Evolutionary conservation across 2,329 filamentous ascomycete genomes (phyloP).

Genomic region (Ophiosphaerella herpotricha): DNA sequence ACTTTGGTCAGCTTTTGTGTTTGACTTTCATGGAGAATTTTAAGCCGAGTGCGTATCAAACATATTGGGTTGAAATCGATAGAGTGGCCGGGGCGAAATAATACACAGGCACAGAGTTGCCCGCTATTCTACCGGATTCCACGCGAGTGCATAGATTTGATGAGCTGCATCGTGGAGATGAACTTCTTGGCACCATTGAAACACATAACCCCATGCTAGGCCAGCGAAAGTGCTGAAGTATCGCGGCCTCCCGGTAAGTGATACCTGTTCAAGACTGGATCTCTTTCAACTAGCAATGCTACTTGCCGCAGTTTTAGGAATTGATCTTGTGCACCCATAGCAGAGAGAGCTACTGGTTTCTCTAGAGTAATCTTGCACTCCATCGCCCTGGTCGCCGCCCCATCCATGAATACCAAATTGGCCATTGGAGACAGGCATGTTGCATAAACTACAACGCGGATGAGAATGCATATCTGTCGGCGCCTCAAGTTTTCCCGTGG

Average conservation of each 20-base stretch:
- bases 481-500: slow-evolving; percentile 76
- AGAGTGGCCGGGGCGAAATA: not conserved
- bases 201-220: too few species aligned
- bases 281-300: slow-evolving; percentile 5
- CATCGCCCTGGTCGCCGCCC: slow-evolving; percentile 60
- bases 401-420: slow-evolving; percentile 67
- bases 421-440: slow-evolving; percentile 65
- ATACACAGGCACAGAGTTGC: not conserved
- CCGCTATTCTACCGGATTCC: not conserved
- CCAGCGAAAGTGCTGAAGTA: too few species aligned
- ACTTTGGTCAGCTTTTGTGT: not conserved
- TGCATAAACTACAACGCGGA: slow-evolving; percentile 67
- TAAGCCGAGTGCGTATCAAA: not conserved
- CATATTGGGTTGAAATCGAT: not conserved
- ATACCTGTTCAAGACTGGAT: not conserved
- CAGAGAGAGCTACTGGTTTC: slow-evolving; percentile 55
- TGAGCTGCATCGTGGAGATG: not conserved
- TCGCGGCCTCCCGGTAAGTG: too few species aligned
- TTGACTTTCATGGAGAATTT: not conserved
- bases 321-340: slow-evolving; percentile 73
- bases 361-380: slow-evolving; percentile 27
- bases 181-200: too few species aligned
- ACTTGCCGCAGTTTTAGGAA: slow-evolving; percentile 17
- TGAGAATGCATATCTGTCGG: slow-evolving; percentile 36
- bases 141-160: not conserved